Conservation (phyloP, 1,284 basidiomycete genomes). For the Austroboletus niveus region DNA sequence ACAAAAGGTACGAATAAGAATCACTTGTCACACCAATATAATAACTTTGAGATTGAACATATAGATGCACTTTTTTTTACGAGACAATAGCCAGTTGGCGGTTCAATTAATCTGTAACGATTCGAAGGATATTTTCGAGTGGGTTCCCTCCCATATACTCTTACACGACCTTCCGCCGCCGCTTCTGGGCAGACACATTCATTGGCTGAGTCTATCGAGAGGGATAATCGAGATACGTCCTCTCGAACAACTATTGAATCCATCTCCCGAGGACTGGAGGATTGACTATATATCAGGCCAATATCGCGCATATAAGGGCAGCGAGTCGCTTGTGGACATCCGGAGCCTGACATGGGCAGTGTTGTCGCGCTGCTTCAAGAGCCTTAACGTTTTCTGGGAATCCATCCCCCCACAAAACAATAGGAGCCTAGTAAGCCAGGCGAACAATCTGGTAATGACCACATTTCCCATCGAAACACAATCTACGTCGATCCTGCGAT, state of each 20-base stretch:
- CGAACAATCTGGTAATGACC: constrained; percentile 28
- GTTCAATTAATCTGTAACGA: background rate
- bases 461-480: background rate
- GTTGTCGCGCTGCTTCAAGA: constrained; percentile 24
- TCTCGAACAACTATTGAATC: constrained; percentile 14
- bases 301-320: constrained; percentile 14
- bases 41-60: constrained; percentile 9
- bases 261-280: constrained; percentile 7
- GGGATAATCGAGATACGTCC: constrained; percentile 37
- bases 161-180: constrained; percentile 34
- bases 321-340: constrained; percentile 23
- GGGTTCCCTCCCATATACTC: background rate
- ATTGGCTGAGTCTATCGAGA: constrained; percentile 35
- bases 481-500: background rate
- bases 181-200: constrained; percentile 32
- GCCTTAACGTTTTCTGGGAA: background rate
- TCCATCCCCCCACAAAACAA: no score
- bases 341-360: constrained; percentile 28
- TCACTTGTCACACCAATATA: background rate
- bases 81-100: no score
- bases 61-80: constrained; percentile 32
- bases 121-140: constrained; percentile 20
- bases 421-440: no score
- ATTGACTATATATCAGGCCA: background rate
- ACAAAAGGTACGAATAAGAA: background rate